Conservation (phyloP, 164 flowering plant genomes). For the Kalanchoe fedtschenkoi region DNA sequence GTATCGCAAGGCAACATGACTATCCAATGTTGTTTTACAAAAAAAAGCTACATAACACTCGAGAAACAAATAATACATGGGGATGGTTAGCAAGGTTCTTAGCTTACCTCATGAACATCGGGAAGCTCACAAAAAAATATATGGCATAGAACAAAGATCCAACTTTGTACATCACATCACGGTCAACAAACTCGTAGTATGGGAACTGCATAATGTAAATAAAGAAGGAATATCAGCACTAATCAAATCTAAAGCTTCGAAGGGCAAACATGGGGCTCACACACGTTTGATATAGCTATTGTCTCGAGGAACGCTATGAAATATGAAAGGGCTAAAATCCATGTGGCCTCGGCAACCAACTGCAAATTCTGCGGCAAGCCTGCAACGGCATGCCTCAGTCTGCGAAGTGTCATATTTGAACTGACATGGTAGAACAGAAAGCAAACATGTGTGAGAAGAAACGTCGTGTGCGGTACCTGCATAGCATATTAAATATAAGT, state of each 20-base stretch:
- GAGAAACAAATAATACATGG: neutral
- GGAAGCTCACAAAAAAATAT: conserved; percentile 93
- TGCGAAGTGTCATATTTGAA: conserved; percentile 83
- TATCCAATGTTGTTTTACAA: neutral
- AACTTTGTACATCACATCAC: conserved; percentile 85
- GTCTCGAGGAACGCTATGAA: conserved; percentile 93
- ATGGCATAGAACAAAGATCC: conserved; percentile 95
- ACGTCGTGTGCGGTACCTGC: conserved; percentile 97
- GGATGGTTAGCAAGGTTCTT: conserved; percentile 14
- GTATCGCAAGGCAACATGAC: neutral
- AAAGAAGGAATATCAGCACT: neutral
- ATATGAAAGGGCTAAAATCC: conserved; percentile 80
- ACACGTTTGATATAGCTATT: conserved; percentile 77
- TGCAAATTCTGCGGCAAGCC: conserved; percentile 51
- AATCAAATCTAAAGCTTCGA: too few species aligned
- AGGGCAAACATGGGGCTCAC: conserved; percentile 15
- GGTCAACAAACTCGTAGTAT: conserved; percentile 83
- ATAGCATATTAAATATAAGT: conserved; percentile 12
- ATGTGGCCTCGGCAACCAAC: conserved; percentile 57
- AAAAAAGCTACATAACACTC: neutral
- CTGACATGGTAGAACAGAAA: conserved; percentile 87
- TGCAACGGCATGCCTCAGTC: conserved; percentile 59
- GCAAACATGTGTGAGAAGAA: conserved; percentile 89
- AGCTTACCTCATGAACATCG: conserved; percentile 99
- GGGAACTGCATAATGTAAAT: conserved; percentile 69